Base-by-base conservation (phyloP, 331 rosid genomes). In the Erythrophleum ivorense region DNA sequence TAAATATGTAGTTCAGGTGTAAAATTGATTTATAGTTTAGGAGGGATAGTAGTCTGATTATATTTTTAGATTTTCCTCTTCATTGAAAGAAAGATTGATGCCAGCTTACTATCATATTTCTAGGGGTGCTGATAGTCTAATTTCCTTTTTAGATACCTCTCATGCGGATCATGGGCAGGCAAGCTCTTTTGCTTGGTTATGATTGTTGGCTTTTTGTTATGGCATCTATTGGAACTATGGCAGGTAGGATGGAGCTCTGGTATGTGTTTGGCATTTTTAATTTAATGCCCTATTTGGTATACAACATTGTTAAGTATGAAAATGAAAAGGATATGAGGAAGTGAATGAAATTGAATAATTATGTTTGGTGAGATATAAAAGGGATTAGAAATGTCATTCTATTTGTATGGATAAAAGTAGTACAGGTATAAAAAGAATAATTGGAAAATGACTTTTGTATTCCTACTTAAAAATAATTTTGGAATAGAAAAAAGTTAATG, bases 131-230 rank as follows among this genome's bases (percentile, higher is more conserved):
- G 49, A 86, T 55, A 52, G 12, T 58, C 50, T 84, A 18, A 62
- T 40, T 73, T 86, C 54, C 77, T 65, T 41, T 34, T 57, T 71
- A 93, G 98, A 73, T 93, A 91, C 84, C 98, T 91, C 76, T 84
- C 84, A 1, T 89, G 96, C 82, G 98, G 98, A 82, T 73, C 94
- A 4, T 95, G 97, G 94, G 98, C 95, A 7, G 97, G 97, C 70
- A 93, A 93, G 86, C 87, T 93, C 71, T 95, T 93, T 83, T 93
- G 95, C 89, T 82, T 95, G 89, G 98, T 89, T 70, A 93, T 95
- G 98, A 85, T 90, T 60, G 86, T 93, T 62, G 97, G 92, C 71
- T 95, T 87, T 85, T 65, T 93, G 86, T 77, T 95, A 16, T 92
- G 97, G 97, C 88, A 83, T 79, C 80, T 91, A 63, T 76, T 92